Evolutionary conservation across 148 eudicot species (phyloP).

Genomic region (Limonium bicolor): DNA sequence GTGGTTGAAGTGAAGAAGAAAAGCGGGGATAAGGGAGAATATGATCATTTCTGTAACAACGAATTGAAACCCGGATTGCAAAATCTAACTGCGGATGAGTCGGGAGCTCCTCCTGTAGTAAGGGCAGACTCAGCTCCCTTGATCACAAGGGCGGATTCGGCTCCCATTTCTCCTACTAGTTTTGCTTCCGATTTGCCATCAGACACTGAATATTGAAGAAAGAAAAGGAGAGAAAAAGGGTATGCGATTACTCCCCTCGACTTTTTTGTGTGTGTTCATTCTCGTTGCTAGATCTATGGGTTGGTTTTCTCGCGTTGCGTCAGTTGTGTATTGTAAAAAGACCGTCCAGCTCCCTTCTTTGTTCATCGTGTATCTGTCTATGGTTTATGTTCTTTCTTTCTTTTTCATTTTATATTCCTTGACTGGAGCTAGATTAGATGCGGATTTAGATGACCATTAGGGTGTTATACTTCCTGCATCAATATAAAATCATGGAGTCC

Average conservation of each 20-base stretch:
- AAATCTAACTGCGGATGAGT: constrained; percentile 14
- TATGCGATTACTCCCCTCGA: neutral
- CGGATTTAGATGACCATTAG: neutral
- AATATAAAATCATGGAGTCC: neutral
- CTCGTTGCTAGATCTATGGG: no score
- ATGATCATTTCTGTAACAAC: constrained; percentile 44
- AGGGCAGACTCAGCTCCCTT: neutral
- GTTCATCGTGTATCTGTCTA: neutral
- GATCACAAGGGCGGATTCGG: neutral
- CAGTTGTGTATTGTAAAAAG: neutral
- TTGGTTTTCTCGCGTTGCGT: neutral
- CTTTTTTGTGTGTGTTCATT: neutral
- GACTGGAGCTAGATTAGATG: no score
- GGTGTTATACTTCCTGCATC: neutral
- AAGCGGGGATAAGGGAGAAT: constrained; percentile 59
- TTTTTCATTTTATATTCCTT: no score
- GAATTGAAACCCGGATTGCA: constrained; percentile 57
- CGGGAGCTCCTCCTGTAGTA: neutral
- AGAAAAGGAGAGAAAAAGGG: neutral
- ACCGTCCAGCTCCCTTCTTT: neutral
- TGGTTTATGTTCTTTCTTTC: neutral
- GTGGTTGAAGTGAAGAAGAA: constrained; percentile 71
- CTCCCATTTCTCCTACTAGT: neutral
- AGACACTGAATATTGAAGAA: constrained; percentile 18
- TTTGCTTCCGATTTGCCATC: constrained; percentile 14